These are phyloP conservation scores for Hyparrhenia diplandra DNA, from an alignment of 176 grass and related monocot species.

Conservation along the genomic window DNA sequence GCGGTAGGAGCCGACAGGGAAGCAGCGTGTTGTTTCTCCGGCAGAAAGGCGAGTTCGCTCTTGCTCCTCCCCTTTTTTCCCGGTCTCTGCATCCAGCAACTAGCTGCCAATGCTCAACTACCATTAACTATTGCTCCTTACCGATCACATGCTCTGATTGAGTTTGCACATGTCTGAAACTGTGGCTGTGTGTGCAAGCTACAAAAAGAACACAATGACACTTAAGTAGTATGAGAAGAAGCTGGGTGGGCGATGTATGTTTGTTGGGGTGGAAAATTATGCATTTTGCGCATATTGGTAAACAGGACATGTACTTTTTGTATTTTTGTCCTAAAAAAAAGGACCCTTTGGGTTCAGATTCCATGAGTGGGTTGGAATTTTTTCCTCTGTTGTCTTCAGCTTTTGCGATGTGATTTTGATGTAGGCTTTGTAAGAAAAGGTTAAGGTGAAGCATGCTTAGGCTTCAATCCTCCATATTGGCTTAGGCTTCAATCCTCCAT, in stretches of 20 bases:
- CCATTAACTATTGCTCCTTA: not conserved
- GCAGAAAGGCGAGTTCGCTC: too few relatives aligned
- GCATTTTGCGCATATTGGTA: not conserved
- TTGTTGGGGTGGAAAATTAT: not conserved
- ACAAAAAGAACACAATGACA: too few relatives aligned
- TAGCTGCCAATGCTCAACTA: not conserved
- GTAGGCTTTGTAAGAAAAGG: not conserved
- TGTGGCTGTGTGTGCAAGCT: too few relatives aligned
- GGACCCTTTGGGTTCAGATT: not conserved
- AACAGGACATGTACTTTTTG: not conserved
- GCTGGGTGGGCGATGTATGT: too few relatives aligned
- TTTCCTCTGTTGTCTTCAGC: not conserved
- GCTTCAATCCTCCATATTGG: constrained; percentile 7
- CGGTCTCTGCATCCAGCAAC: not conserved
- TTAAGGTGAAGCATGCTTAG: not conserved
- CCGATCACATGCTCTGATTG: constrained; percentile 5
- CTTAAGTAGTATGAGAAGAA: not conserved
- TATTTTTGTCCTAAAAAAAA: not conserved
- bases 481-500: too few relatives aligned
- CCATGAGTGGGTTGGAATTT: not conserved
- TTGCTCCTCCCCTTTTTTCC: not conserved
- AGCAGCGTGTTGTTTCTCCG: not conserved
- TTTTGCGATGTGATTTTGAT: not conserved
- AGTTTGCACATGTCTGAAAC: not conserved
- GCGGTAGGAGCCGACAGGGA: constrained; percentile 21